A percentile compares a stretch with the other conserved stretches of the same genome.
Conservation (phyloP, 352 stramenopile genomes). For the Globisporangium lucens region DNA sequence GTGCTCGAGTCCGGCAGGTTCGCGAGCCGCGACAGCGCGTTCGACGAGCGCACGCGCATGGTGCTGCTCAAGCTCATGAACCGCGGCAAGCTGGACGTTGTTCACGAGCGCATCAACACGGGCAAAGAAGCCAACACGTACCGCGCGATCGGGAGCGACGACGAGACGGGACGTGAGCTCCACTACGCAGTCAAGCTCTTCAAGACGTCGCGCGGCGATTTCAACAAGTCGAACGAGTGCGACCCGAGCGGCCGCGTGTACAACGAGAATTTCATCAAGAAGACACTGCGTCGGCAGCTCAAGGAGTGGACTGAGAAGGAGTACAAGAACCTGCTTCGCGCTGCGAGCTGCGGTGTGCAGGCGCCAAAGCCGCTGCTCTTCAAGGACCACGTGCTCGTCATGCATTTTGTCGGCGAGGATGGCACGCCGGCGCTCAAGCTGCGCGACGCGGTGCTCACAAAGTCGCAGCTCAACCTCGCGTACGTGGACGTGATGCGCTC, state of each 20-base stretch:
- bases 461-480: constrained; percentile 31
- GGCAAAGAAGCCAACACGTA: constrained; percentile 51
- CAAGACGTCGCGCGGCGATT: constrained; percentile 56
- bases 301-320: constrained; percentile 52
- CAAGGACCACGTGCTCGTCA: constrained; percentile 52
- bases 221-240: constrained; percentile 41
- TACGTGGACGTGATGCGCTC: constrained; percentile 44
- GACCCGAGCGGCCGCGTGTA: constrained; percentile 49
- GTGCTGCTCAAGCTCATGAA: constrained; percentile 51
- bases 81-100: constrained; percentile 28
- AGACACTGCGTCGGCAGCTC: constrained; percentile 56
- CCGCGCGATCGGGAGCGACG: constrained; percentile 34
- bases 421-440: constrained; percentile 32
- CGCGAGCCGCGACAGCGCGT: constrained; percentile 36
- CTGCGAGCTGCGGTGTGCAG: constrained; percentile 27
- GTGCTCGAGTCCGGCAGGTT: constrained; percentile 28
- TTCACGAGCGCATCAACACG: constrained; percentile 46
- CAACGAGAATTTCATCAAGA: constrained; percentile 51
- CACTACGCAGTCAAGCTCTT: constrained; percentile 65
- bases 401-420: constrained; percentile 47
- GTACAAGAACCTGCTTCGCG: constrained; percentile 41
- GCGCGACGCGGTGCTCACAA: constrained; percentile 42
- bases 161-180: constrained; percentile 19
- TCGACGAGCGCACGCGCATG: constrained; percentile 50
- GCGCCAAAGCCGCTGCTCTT: constrained; percentile 37